Base-by-base conservation (phyloP, 2,329 filamentous ascomycete genomes). In the Coniochaeta sp. region DNA sequence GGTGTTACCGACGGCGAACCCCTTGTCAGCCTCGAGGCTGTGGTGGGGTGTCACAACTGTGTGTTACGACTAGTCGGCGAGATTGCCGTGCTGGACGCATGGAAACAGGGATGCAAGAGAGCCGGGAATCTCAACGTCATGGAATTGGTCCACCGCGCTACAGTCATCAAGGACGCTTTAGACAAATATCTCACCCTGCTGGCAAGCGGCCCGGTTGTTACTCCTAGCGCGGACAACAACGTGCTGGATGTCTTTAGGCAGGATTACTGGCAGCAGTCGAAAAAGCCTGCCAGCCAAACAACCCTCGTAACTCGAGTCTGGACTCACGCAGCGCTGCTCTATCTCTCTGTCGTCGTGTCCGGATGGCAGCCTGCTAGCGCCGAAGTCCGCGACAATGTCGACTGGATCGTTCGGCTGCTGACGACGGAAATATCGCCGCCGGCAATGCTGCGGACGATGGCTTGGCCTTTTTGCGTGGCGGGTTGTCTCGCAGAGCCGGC, bases 21-120 rank as follows among this genome's bases (percentile, higher is more conserved):
- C 1, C 69, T 80, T 40, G 64, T 74, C 60, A 72, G 73, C 58
- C 73, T 86, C 58, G 77, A 81, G 57, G 76, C 80, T 33, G 79
- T 83, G 56, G 69, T 82, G 40, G 84, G 85, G 1, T 75, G 82
- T 62, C 73, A 82, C 54, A 87, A 86, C 68, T 84, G 82, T 80
- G 78, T 79, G 1, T 64, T 87, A 50, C 70, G 81, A 54, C 71
- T 78, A 17, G 76, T 88, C 50, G 79, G 79, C 11, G 77, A 83
- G 22, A 78, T 85, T 54, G 74, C 83, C 16, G 69, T 75, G 0
- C 73, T 88, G 5, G 77, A 83, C 58, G 74, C 78, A 0, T 85
- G 81, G 79, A 87, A 86, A 70, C 78, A 78, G 64, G 70, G 77
- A 24, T 75, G 76, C 62, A 76, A 73, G 55, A 68, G 69, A 56